Evolutionary conservation across 306 rosid species (phyloP), one percentile per base, ranked within the genome.

Genomic region (Pachyrhizus erosus): DNA sequence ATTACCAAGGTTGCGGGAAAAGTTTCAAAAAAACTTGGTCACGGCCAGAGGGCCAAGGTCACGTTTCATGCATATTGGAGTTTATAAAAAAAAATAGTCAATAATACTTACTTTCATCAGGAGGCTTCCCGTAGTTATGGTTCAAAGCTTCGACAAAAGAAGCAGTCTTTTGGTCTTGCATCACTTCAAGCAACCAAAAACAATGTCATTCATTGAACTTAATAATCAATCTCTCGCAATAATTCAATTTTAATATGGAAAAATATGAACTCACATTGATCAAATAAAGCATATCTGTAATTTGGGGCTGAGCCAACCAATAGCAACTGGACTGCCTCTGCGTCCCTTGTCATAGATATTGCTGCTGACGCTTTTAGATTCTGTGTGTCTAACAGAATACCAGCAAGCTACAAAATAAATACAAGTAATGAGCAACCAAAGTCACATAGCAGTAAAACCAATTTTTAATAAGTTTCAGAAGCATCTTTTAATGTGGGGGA

Each of bases 321-420:
- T 23, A 91, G 85, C 92, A 93, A 84, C 87, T 91, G 94, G 42
- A 95, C 94, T 68, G 97, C 97, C 83, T 95, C 97, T 29, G 97
- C 88, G 76, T 95, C 98, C 87, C 98, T 95, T 64, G 97, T 90
- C 97, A 87, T 87, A 1, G 91, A 86, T 61, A 80, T 39, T 62
- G 90, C 84, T 62, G 87, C 55, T 15, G 87, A 90, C 7, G 87
- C 79, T 43, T 87, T 89, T 33, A 95, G 78, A 82, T 95, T 91
- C 80, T 85, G 90, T 11, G 97, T 91, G 91, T 92, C 98, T 77
- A 93, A 80, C 64, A 94, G 88, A 73, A 94, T 91, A 82, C 92
- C 98, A 73, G 97, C 93, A 62, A 93, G 94, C 98, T 95, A 87
- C n/a, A 83, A 81, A 81, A 75, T 34, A 73, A 26, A 80, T 42